Percentiles rank a stretch among this genome's conserved stretches.
phyloP scores from a whole-genome alignment of 2,329 filamentous ascomycete genomes.

The Trichoderma sp. region DNA sequence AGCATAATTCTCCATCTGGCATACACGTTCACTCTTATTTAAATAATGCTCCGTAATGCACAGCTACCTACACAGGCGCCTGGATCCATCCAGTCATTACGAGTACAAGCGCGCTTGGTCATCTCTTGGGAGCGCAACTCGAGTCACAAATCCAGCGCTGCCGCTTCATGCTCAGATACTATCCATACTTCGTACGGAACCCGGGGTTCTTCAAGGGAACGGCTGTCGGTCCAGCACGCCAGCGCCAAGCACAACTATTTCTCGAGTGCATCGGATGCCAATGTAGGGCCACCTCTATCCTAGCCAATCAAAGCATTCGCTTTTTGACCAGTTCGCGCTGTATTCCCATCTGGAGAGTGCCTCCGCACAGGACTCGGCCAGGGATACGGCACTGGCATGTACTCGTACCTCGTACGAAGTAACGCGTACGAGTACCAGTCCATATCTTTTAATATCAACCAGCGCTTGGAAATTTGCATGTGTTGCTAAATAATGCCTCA shows the following conservation, averaged over 20 bases:
- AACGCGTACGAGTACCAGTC: background rate
- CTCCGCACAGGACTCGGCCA: background rate
- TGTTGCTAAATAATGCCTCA: constrained; percentile 15
- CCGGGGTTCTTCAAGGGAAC: background rate
- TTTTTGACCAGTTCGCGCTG: background rate
- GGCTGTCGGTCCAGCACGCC: background rate
- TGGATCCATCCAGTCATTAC: background rate
- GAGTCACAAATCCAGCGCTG: background rate
- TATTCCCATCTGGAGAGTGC: background rate
- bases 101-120: background rate
- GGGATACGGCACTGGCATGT: background rate
- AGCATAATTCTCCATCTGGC: constrained; percentile 15
- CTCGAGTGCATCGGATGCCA: background rate
- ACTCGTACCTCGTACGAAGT: background rate
- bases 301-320: background rate
- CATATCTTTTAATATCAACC: constrained; percentile 10
- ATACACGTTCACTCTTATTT: constrained; percentile 14
- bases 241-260: background rate
- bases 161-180: background rate
- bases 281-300: background rate
- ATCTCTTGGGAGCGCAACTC: background rate
- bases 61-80: background rate
- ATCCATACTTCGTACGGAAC: background rate
- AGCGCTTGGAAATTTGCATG: constrained; percentile 7
- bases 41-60: constrained; percentile 12